phyloP scores from a whole-genome alignment of 768 basidiomycete species.

The Suillus cothurnatus region DNA sequence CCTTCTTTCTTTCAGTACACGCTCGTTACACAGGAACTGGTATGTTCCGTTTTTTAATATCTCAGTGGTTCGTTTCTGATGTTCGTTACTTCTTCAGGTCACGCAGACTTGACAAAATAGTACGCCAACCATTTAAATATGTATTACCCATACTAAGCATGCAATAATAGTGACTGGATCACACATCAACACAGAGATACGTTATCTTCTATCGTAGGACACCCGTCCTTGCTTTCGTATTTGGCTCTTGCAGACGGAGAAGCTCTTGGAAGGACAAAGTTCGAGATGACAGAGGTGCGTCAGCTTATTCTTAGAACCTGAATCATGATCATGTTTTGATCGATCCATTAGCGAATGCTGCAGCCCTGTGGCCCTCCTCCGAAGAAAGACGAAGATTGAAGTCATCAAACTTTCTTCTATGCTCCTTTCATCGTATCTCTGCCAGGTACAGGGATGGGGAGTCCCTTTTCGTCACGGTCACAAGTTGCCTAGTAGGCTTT shows the following conservation, averaged over 20 bases:
- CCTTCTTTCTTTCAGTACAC: constrained; percentile 61
- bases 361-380: constrained; percentile 95
- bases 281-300: constrained; percentile 93
- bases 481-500: background rate
- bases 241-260: constrained; percentile 94
- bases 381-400: constrained; percentile 80
- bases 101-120: constrained; percentile 97
- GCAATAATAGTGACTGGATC: constrained; percentile 85
- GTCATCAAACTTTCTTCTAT: background rate
- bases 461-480: background rate
- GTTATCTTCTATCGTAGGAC: constrained; percentile 89
- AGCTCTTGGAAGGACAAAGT: constrained; percentile 83
- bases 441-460: background rate
- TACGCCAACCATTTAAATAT: constrained; percentile 43
- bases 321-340: constrained; percentile 22
- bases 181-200: constrained; percentile 98
- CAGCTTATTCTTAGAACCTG: constrained; percentile 17
- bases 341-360: constrained; percentile 71
- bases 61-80: constrained; percentile 14
- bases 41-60: constrained; percentile 37
- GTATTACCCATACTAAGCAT: constrained; percentile 16
- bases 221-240: constrained; percentile 83
- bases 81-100: constrained; percentile 52
- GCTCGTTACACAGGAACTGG: constrained; percentile 96
- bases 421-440: background rate